Conservation (phyloP, 331 rosid species). For the Erythrophleum ivorense region DNA sequence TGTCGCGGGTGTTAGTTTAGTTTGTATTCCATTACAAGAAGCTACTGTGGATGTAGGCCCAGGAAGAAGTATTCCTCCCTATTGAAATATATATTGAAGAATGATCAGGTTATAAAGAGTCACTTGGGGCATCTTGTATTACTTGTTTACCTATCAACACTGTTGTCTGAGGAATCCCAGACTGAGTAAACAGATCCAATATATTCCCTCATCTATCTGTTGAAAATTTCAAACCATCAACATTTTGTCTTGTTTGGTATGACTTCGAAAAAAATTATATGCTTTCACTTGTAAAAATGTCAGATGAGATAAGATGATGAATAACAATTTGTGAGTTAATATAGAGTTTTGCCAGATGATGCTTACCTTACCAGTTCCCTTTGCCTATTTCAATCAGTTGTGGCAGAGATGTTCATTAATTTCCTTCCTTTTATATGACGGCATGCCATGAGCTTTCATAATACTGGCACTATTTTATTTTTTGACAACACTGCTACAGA, state of each 20-base stretch:
- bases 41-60: background rate
- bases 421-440: background rate
- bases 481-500: background rate
- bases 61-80: background rate
- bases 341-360: background rate
- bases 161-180: background rate
- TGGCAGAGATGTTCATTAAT: background rate
- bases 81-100: background rate
- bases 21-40: background rate
- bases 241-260: background rate
- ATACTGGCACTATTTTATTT: background rate
- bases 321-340: background rate
- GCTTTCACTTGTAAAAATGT: background rate
- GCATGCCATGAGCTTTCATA: background rate
- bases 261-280: background rate
- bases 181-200: constrained; percentile 2
- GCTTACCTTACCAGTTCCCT: background rate
- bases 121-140: background rate
- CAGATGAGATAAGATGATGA: background rate
- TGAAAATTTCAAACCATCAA: background rate
- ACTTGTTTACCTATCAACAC: background rate
- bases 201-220: background rate
- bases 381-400: background rate
- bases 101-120: background rate
- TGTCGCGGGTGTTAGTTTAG: background rate